A percentile compares a stretch with the other conserved stretches of the same genome.
Conservation (phyloP, 208 protist species). For the Leptomonas pyrrhocoris region DNA sequence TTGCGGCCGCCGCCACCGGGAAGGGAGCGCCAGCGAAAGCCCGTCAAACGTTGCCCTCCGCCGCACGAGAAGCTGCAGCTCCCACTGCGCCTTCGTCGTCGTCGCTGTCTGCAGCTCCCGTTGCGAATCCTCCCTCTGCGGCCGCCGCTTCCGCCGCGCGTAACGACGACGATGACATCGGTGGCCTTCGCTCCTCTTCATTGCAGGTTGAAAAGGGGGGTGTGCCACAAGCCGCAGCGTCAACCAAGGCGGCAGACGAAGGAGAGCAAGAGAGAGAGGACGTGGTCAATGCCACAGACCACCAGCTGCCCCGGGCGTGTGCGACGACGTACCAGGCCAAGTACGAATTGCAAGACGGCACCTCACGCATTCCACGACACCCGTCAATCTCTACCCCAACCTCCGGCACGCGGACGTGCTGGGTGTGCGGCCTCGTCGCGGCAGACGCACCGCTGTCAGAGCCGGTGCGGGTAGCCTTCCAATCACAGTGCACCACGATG, state of each 20-base stretch:
- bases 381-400: not conserved
- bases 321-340: slow-evolving; percentile 9
- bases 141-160: not conserved
- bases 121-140: not conserved
- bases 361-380: not conserved
- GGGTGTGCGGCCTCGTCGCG: slow-evolving; percentile 19
- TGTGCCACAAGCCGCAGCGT: not conserved
- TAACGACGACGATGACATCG: not conserved
- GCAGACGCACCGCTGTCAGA: slow-evolving; percentile 4
- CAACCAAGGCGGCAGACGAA: not conserved
- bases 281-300: not conserved
- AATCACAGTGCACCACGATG: slow-evolving; percentile 35
- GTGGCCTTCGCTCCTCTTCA: not conserved
- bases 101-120: not conserved
- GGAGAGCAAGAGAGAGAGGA: not conserved
- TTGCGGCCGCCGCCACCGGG: not conserved
- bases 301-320: not conserved
- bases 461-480: slow-evolving; percentile 34
- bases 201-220: not conserved
- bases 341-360: slow-evolving; percentile 14
- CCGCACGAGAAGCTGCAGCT: not conserved
- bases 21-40: slow-evolving; percentile 14
- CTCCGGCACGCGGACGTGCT: slow-evolving; percentile 23
- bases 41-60: not conserved
- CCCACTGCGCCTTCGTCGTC: not conserved